Evolutionary conservation across 768 basidiomycete genomes (phyloP).

Genomic region (Mycena haematopus): DNA sequence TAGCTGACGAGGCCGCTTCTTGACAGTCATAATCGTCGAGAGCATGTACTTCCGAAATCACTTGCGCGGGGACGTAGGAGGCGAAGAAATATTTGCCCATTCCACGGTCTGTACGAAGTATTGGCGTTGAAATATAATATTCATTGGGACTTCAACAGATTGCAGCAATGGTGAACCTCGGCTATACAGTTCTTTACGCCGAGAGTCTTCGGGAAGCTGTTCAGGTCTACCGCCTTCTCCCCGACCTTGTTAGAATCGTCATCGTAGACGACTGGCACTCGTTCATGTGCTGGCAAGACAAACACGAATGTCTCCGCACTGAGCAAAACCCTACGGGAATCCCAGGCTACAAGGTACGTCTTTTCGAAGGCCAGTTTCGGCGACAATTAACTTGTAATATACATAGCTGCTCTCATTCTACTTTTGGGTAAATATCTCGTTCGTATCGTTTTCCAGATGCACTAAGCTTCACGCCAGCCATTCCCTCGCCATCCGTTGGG

Average conservation of each 20-base stretch:
- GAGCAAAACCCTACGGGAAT: constrained; percentile 20
- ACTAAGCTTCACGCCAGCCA: neutral
- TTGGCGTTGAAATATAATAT: neutral
- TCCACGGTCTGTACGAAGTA: neutral
- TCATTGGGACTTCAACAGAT: constrained; percentile 9
- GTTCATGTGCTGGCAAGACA: constrained; percentile 12
- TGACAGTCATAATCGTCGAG: neutral
- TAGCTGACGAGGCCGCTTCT: neutral
- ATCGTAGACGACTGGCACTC: constrained; percentile 20
- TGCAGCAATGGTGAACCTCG: constrained; percentile 14
- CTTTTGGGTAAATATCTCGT: constrained; percentile 2
- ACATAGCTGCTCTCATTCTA: constrained; percentile 16
- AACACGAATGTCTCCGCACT: constrained; percentile 9
- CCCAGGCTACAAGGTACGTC: constrained; percentile 18
- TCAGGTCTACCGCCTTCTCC: constrained; percentile 18
- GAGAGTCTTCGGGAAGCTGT: neutral
- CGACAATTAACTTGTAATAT: neutral
- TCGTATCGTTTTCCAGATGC: neutral
- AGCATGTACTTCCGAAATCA: neutral
- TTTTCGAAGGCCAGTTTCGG: neutral
- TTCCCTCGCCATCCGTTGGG: constrained; percentile 25
- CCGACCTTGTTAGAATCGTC: constrained; percentile 17
- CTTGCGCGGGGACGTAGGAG: neutral
- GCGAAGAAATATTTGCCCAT: neutral
- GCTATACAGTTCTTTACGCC: constrained; percentile 21